A percentile compares a stretch with the other conserved stretches of the same genome.
Evolutionary conservation across 75 land plant species (phyloP).

Genomic region (Pinus taeda): DNA sequence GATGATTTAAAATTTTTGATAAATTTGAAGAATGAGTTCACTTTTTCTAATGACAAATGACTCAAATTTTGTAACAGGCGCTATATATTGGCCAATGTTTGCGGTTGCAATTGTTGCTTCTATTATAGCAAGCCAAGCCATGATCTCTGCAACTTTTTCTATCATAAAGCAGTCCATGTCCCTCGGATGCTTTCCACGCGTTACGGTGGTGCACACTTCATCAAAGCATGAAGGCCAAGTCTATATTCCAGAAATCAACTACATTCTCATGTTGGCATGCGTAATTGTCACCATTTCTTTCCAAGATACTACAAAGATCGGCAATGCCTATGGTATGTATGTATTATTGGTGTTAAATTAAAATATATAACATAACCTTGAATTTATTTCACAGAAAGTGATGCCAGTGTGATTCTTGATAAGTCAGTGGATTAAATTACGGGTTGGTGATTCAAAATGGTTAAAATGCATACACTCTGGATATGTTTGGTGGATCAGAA

Average conservation of each 20-base stretch:
- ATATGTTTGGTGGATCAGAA: no score
- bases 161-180: constrained; percentile 50
- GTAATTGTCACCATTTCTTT: constrained; percentile 38
- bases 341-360: no score
- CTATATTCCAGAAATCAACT: constrained; percentile 65
- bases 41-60: not conserved
- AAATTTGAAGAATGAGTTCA: no score
- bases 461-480: no score
- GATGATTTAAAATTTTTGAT: no score
- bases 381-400: no score
- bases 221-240: constrained; percentile 54
- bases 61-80: constrained; percentile 14
- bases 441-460: no score
- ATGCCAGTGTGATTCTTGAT: no score
- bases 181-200: constrained; percentile 58
- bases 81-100: constrained; percentile 66
- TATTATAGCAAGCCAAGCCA: constrained; percentile 73
- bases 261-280: constrained; percentile 47
- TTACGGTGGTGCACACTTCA: constrained; percentile 59
- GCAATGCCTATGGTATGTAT: constrained; percentile 60
- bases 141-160: constrained; percentile 66
- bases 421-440: no score
- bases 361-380: no score
- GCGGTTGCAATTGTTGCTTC: constrained; percentile 57
- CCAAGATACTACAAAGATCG: constrained; percentile 45